phyloP scores from a whole-genome alignment of 768 basidiomycete genomes.

The Termitomyces titanicus region DNA sequence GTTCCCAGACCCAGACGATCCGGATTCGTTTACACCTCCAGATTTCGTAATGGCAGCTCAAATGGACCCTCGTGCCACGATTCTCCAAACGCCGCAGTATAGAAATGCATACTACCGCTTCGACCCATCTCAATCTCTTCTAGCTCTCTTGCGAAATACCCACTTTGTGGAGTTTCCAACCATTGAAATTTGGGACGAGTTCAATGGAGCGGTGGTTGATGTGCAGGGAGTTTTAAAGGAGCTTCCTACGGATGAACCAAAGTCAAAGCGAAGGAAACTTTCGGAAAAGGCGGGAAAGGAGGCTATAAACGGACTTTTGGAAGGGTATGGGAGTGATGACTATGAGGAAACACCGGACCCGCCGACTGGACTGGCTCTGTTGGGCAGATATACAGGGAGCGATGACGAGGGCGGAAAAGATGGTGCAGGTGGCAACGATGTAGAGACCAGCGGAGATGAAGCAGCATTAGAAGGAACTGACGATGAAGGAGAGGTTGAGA shows the following conservation, averaged over 20 bases:
- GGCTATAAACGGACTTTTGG: slow-evolving; percentile 54
- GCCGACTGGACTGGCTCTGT: slow-evolving; percentile 32
- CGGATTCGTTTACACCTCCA: slow-evolving; percentile 52
- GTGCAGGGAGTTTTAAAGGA: slow-evolving; percentile 41
- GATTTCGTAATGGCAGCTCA: slow-evolving; percentile 57
- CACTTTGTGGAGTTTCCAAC: slow-evolving; percentile 83
- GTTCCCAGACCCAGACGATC: slow-evolving; percentile 49
- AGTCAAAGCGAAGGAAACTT: slow-evolving; percentile 55
- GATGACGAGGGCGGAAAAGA: slow-evolving; percentile 30
- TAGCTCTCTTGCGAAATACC: slow-evolving; percentile 47
- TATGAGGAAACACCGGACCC: slow-evolving; percentile 28
- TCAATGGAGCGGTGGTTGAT: slow-evolving; percentile 58
- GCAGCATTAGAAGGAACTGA: slow-evolving; percentile 16
- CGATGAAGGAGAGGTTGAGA: slow-evolving; percentile 24
- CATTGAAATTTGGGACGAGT: slow-evolving; percentile 74
- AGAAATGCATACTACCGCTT: slow-evolving; percentile 53
- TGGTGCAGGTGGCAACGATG: slow-evolving; percentile 25
- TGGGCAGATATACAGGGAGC: slow-evolving; percentile 47
- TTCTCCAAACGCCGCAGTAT: slow-evolving; percentile 15
- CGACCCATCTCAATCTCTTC: slow-evolving; percentile 46
- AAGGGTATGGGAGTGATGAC: slow-evolving; percentile 56
- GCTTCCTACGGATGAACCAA: slow-evolving; percentile 26
- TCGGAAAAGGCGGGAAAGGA: slow-evolving; percentile 47
- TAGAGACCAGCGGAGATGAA: slow-evolving; percentile 23
- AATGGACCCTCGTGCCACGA: slow-evolving; percentile 30